Evolutionary conservation across 2,329 filamentous ascomycete genomes (phyloP), one percentile per base, ranked within the genome.

Genomic region (Davidsoniella eucalypti): DNA sequence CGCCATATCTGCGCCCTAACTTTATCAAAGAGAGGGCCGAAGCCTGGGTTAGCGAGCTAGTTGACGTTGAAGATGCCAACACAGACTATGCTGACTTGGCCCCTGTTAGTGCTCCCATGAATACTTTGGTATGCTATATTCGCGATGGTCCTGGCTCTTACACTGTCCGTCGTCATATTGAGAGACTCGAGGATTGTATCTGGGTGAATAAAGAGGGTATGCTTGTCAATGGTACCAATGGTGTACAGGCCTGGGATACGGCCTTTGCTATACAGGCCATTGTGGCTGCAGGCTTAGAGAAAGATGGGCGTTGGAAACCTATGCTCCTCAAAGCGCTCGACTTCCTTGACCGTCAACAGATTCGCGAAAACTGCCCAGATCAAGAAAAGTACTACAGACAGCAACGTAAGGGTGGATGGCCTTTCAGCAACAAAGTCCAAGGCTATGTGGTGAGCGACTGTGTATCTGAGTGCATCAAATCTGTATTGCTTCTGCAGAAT

Each of bases 181-280:
- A 95, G 58, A 78, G 87, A 3, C 65, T 94, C 10, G 74, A 85
- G 41, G 92, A 98, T 59, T 93, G 82, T 54, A 65, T 98, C 26
- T 98, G 92, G 88, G 72, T 98, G 46, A 94, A 93, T 55, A 64
- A 80, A 33, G 88, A 95, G 61, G 92, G 92, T 5, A 87, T 98
- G 85, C 72, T 96, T 44, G 82, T 82, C 65, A 95, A 95, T 58
- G 92, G 92, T 37, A 98, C 92, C 7, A 96, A 98, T 57, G 92
- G 92, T n/a, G 88, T 96, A 1, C 92, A 98, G 64, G 84, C 80
- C 56, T 98, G 92, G 92, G 92, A 98, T 61, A 98, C 92, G 0
- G 76, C 87, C 0, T 96, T 96, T 61, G 68, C 82, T 16, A 86
- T 95, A 33, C 87, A 94, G 63, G 82, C 85, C 1, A 76, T 85